phyloP scores from a whole-genome alignment of 148 eudicot genomes.

The Vaccinium corymbosum region DNA sequence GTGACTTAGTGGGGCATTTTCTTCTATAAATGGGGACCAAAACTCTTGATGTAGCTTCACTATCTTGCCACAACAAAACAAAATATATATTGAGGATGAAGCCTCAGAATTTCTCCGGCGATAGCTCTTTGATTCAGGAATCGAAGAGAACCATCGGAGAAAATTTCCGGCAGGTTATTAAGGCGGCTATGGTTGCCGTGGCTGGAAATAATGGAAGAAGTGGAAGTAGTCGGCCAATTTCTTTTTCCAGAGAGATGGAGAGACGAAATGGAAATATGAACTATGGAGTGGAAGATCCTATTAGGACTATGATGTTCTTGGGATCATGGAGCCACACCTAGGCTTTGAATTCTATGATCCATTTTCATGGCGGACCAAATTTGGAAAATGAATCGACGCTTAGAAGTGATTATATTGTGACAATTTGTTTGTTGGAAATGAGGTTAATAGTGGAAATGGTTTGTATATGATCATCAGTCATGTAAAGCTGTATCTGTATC shows the following conservation, averaged over 20 bases:
- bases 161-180: conserved; percentile 28
- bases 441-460: neutral
- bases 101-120: conserved; percentile 38
- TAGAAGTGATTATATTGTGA: neutral
- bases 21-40: conserved; percentile 24
- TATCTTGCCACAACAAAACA: conserved; percentile 2
- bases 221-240: neutral
- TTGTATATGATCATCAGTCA: neutral
- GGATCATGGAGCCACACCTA: conserved; percentile 80
- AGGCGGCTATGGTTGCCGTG: conserved; percentile 23
- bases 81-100: conserved; percentile 22
- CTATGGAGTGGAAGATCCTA: conserved; percentile 52
- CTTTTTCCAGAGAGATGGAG: conserved; percentile 23
- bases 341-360: neutral
- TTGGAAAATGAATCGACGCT: conserved; percentile 1
- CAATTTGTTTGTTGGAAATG: neutral
- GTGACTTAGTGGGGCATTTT: neutral
- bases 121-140: conserved; percentile 44
- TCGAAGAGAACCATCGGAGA: conserved; percentile 45
- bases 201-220: neutral
- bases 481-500: neutral
- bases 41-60: conserved; percentile 6
- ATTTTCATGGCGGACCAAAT: neutral
- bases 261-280: conserved; percentile 27
- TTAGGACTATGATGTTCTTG: conserved; percentile 66